Conservation (phyloP, 352 stramenopile species). For the Globisporangium radiosum region DNA sequence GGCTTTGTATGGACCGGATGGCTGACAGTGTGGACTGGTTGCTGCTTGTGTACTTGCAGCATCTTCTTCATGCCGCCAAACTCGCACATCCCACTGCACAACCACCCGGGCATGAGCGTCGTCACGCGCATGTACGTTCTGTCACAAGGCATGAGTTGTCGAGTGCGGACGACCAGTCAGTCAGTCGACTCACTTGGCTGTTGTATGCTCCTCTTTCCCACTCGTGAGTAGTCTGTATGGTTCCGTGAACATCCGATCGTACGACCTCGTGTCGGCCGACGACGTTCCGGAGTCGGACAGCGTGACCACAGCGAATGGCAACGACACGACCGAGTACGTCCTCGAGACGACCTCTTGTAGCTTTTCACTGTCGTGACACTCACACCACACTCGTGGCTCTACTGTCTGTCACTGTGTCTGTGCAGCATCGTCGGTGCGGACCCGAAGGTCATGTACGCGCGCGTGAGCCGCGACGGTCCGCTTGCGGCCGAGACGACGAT, state of each 20-base stretch:
- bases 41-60: conserved; percentile 14
- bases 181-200: neutral
- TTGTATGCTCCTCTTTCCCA: conserved; percentile 7
- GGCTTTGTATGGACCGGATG: too few species aligned
- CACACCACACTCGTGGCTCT: neutral
- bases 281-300: neutral
- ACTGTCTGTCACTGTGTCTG: neutral
- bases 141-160: neutral
- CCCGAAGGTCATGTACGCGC: conserved; percentile 49
- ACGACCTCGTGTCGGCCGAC: conserved; percentile 57
- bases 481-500: conserved; percentile 57
- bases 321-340: conserved; percentile 1
- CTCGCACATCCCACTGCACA: conserved; percentile 69
- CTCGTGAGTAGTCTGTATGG: conserved; percentile 50
- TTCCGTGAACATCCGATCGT: conserved; percentile 62
- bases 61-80: conserved; percentile 85
- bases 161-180: too few species aligned
- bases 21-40: neutral
- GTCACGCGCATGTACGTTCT: conserved; percentile 66
- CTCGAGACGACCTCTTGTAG: too few species aligned
- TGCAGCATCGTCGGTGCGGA: conserved; percentile 29
- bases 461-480: conserved; percentile 51
- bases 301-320: conserved; percentile 14
- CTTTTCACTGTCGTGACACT: neutral
- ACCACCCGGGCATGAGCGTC: conserved; percentile 82